Evolutionary conservation across 495 filamentous ascomycete genomes (phyloP).

Genomic region (Talaromyces trachyspermus): DNA sequence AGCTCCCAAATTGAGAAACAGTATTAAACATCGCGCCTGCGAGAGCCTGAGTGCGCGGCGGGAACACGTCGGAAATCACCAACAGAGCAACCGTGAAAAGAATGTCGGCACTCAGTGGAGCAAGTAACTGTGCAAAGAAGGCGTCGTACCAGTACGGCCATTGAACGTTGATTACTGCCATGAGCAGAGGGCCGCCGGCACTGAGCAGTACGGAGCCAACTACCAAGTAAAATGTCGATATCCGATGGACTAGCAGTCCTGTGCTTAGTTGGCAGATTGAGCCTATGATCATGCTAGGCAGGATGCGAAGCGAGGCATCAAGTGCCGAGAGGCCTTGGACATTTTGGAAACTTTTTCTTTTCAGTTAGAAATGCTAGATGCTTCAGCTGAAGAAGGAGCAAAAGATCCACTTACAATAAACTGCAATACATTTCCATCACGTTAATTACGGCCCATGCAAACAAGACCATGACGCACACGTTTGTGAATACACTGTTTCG

Average conservation of each 20-base stretch:
- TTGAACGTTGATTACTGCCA: conserved; percentile 34
- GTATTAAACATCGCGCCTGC: conserved; percentile 62
- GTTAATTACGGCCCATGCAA: conserved; percentile 42
- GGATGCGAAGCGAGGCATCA: conserved; percentile 44
- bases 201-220: conserved; percentile 33
- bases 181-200: conserved; percentile 43
- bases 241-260: conserved; percentile 43
- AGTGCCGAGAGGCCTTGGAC: conserved; percentile 38
- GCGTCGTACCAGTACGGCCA: conserved; percentile 51
- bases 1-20: conserved; percentile 52
- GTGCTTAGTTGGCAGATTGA: conserved; percentile 43
- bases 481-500: conserved; percentile 39
- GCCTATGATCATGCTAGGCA: conserved; percentile 47
- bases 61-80: conserved; percentile 52
- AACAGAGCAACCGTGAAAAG: conserved; percentile 53
- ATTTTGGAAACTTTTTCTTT: conserved; percentile 34
- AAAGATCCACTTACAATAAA: conserved; percentile 30
- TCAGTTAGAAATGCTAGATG: conserved; percentile 1
- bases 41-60: conserved; percentile 48
- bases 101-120: conserved; percentile 41
- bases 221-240: conserved; percentile 40
- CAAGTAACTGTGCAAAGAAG: conserved; percentile 42
- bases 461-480: conserved; percentile 43
- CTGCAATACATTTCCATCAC: conserved; percentile 44
- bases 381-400: neutral